phyloP scores from a whole-genome alignment of 805 yeast species.

The Yueomyces sp. region DNA sequence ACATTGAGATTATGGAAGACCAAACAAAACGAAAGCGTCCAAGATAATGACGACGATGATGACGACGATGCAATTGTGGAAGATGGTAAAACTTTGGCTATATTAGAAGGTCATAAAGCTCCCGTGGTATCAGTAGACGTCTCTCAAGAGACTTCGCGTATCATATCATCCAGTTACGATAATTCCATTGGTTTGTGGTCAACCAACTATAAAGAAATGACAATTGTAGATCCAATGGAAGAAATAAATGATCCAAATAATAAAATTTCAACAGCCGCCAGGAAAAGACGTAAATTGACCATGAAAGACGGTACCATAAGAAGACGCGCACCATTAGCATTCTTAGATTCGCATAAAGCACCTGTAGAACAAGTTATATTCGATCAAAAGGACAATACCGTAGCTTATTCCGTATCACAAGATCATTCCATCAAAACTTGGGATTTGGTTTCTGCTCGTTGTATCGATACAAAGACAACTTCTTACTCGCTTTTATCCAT shows the following conservation, averaged over 20 bases:
- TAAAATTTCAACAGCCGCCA: constrained; percentile 61
- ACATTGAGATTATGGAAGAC: constrained; percentile 82
- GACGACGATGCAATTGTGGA: constrained; percentile 39
- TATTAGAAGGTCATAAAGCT: constrained; percentile 81
- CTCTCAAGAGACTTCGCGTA: constrained; percentile 38
- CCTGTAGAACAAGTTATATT: constrained; percentile 82
- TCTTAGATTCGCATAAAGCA: constrained; percentile 68
- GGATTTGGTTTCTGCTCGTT: constrained; percentile 81
- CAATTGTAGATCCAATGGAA: constrained; percentile 37
- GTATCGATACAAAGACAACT: constrained; percentile 80
- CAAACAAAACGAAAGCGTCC: constrained; percentile 9
- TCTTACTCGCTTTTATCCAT: constrained; percentile 74
- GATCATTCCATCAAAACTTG: constrained; percentile 93
- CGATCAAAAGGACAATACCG: constrained; percentile 59
- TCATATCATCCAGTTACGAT: constrained; percentile 80
- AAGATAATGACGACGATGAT: constrained; percentile 22
- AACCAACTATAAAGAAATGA: constrained; percentile 72
- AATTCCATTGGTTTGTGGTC: constrained; percentile 79
- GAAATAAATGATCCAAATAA: constrained; percentile 30
- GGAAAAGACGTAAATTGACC: constrained; percentile 77
- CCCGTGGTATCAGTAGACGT: constrained; percentile 70
- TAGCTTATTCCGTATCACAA: constrained; percentile 87
- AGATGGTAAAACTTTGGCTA: constrained; percentile 67
- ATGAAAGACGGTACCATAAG: constrained; percentile 60
- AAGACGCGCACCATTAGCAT: constrained; percentile 69